Conservation (phyloP, 208 protist genomes). For the Crithidia bombi region DNA sequence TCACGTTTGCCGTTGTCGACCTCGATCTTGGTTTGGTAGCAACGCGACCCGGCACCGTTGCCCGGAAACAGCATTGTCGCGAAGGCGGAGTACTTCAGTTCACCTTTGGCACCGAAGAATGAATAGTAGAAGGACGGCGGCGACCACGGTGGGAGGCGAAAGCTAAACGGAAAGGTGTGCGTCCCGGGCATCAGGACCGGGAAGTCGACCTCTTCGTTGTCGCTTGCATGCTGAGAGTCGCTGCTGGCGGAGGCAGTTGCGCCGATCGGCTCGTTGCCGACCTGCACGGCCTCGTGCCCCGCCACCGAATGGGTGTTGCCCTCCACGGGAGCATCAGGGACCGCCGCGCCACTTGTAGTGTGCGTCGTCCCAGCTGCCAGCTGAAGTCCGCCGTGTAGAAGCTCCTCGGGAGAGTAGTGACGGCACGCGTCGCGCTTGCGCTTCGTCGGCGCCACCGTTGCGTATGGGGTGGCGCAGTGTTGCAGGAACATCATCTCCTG, state of each 20-base stretch:
- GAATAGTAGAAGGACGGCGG: conserved; percentile 72
- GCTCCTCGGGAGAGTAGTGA: conserved; percentile 28
- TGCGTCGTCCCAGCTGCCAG: conserved; percentile 20
- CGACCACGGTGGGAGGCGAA: conserved; percentile 65
- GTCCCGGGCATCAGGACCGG: conserved; percentile 49
- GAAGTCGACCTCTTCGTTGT: conserved; percentile 22
- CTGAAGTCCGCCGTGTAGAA: conserved; percentile 22
- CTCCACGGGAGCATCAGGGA: neutral
- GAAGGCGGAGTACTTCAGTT: conserved; percentile 47
- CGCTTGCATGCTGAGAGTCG: neutral
- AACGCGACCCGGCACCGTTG: conserved; percentile 34
- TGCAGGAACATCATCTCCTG: conserved; percentile 56
- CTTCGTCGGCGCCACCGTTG: conserved; percentile 39
- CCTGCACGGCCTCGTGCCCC: conserved; percentile 14
- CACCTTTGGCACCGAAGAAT: conserved; percentile 37
- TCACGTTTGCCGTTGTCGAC: conserved; percentile 2
- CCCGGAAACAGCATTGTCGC: conserved; percentile 44
- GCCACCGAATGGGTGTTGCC: neutral
- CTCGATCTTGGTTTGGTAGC: conserved; percentile 13
- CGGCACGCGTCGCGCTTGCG: conserved; percentile 34
- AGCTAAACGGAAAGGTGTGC: conserved; percentile 61
- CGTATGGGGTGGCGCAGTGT: conserved; percentile 60
- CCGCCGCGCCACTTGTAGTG: conserved; percentile 13
- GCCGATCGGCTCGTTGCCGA: conserved; percentile 19
- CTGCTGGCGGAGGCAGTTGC: neutral